Conservation (phyloP, 441 rosid genomes). For the Populus tomentosa region DNA sequence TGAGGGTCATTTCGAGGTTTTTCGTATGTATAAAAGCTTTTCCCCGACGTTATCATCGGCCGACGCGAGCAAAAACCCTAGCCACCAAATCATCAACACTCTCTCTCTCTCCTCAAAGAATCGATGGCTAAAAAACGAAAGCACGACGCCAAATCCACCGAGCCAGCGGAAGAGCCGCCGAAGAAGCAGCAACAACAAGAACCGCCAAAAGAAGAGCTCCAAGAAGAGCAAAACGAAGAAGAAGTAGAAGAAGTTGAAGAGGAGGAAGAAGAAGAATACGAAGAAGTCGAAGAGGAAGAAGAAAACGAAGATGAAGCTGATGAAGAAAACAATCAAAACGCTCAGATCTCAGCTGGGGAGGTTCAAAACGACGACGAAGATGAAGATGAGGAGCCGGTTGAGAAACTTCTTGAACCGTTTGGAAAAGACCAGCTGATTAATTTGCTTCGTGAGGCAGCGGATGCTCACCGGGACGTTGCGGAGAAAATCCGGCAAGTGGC, state of each 20-base stretch:
- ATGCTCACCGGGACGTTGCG: slow-evolving; percentile 19
- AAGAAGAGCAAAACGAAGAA: neutral
- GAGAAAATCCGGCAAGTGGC: slow-evolving; percentile 23
- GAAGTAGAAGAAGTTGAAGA: slow-evolving; percentile 15
- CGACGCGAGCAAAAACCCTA: neutral
- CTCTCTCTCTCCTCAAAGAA: neutral
- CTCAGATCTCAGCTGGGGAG: neutral
- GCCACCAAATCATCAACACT: neutral
- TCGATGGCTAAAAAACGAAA: neutral
- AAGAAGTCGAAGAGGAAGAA: slow-evolving; percentile 15
- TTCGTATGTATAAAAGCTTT: fast-evolving
- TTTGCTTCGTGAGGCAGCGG: slow-evolving; percentile 31
- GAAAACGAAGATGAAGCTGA: slow-evolving; percentile 19
- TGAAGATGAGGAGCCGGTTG: slow-evolving; percentile 27
- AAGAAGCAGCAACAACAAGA: slow-evolving; percentile 12
- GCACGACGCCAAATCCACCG: neutral
- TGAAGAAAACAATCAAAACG: slow-evolving; percentile 2
- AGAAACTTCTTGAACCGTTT: slow-evolving; percentile 39
- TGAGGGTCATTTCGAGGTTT: neutral
- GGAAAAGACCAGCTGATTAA: slow-evolving; percentile 28
- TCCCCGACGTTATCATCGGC: neutral
- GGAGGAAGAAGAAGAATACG: slow-evolving; percentile 12
- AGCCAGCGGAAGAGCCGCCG: slow-evolving; percentile 15
- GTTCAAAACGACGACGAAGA: neutral
- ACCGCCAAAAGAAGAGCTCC: slow-evolving; percentile 10